Base-by-base conservation (phyloP, 441 rosid species). In the Aleurites moluccanus region DNA sequence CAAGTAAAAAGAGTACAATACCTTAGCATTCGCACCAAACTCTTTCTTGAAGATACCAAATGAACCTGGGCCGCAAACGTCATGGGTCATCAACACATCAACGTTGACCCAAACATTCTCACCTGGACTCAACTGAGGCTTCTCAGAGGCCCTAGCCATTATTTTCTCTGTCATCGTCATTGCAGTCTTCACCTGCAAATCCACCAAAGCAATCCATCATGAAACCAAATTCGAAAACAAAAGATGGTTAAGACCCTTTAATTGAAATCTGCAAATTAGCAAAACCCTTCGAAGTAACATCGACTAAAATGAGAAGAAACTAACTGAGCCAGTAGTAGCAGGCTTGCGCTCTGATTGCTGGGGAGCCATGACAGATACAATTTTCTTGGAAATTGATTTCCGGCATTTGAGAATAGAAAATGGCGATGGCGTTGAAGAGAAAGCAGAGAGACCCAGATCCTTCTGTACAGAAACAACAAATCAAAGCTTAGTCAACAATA, bases 121-220 rank as follows among this genome's bases (percentile, higher is more conserved):
- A 62, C 99, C 99, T 15, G 99, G 97, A 27, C 77, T 80, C 82
- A 92, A 82, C 60, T 81, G 86, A 8, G 93, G 67, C 79, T 88
- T 91, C 86, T 89, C 92, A 20, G 95, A 79, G 3, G 98, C 95
- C 81, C 81, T 91, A 2, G 97, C 92, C 71, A 93, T 65, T 53
- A 95, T 95, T 84, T 93, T 95, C 84, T 95, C 95, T 13, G 98
- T 95, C 97, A 93, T 86, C 7, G 97, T 93, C 98, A 91, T 87
- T 33, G 89, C 90, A 70, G 90, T 88, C 82, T 92, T 95, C 74
- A 95, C 97, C 97, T 94, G 76, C 75, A 77, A 78, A 71, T 3
- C 40, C 70, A 60, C 70, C 23, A 20, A 55, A 52, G 13, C 28
- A 44, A 61, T 10, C 64, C 62, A 75, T 16, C 20, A 38, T 49